Conservation (phyloP, 495 filamentous ascomycete species). For the Cercophora scortea region DNA sequence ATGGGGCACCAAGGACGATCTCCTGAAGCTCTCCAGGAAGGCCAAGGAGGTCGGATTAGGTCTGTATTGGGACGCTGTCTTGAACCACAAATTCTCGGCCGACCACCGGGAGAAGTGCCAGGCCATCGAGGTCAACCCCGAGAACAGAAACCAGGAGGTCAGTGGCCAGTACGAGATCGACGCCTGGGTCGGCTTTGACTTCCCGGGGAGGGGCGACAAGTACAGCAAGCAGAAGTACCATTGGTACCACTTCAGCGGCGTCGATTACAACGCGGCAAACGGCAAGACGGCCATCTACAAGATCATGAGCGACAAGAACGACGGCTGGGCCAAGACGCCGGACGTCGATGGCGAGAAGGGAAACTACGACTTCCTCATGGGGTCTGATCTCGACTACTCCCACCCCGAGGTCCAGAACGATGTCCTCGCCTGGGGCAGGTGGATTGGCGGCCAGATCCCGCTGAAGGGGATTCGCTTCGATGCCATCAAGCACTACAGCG, state of each 20-base stretch:
- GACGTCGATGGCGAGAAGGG: slow-evolving; percentile 60
- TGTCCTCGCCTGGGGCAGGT: slow-evolving; percentile 58
- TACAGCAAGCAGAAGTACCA: slow-evolving; percentile 59
- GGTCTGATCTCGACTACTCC: slow-evolving; percentile 57
- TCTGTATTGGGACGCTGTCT: slow-evolving; percentile 66
- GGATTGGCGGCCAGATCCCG: slow-evolving; percentile 51
- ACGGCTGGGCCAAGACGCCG: slow-evolving; percentile 49
- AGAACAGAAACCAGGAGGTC: slow-evolving; percentile 50
- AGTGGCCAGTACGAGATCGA: slow-evolving; percentile 55
- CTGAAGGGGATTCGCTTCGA: slow-evolving; percentile 67
- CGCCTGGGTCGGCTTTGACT: slow-evolving; percentile 62
- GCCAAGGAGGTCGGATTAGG: slow-evolving; percentile 49
- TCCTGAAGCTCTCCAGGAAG: slow-evolving; percentile 42
- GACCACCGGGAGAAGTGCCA: slow-evolving; percentile 53
- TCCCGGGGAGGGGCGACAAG: slow-evolving; percentile 48
- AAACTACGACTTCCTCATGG: slow-evolving; percentile 56
- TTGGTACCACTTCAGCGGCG: slow-evolving; percentile 64
- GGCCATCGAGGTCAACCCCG: slow-evolving; percentile 54
- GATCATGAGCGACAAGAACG: slow-evolving; percentile 49
- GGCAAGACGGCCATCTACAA: slow-evolving; percentile 59
- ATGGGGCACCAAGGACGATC: slow-evolving; percentile 62
- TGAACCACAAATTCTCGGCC: slow-evolving; percentile 69
- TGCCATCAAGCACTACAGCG: slow-evolving; percentile 64
- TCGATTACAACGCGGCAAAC: slow-evolving; percentile 57
- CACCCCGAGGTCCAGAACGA: slow-evolving; percentile 59